Percentiles rank a stretch among this genome's conserved stretches.
These are phyloP conservation scores for Neonectria sp. DNA, from an alignment of 2,329 filamentous ascomycete species.

Conservation along the genomic window DNA sequence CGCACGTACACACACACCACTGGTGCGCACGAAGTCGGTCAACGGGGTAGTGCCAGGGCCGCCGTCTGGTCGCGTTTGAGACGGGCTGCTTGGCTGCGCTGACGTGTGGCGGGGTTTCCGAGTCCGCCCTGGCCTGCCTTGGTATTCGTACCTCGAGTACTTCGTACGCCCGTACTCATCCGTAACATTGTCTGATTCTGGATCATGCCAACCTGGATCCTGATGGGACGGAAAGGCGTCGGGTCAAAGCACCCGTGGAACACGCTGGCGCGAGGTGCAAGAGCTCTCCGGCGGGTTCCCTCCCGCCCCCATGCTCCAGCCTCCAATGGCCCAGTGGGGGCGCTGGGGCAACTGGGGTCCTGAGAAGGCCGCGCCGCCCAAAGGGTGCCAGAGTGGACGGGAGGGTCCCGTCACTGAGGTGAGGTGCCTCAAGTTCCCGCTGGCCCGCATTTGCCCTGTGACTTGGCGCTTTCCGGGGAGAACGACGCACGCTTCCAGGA, in stretches of 20 bases:
- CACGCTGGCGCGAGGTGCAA: background rate
- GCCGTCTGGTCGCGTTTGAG: conserved; percentile 12
- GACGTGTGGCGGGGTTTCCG: conserved; percentile 26
- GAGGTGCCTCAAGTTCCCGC: conserved; percentile 26
- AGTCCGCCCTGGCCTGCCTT: conserved; percentile 1
- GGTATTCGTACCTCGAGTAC: background rate
- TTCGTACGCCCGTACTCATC: background rate
- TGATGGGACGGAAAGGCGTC: background rate
- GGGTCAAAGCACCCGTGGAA: background rate
- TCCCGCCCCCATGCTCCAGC: background rate
- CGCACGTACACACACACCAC: conserved; percentile 29
- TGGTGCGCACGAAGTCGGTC: conserved; percentile 21
- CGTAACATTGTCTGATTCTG: conserved; percentile 36
- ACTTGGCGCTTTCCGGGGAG: conserved; percentile 25
- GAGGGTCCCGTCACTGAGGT: conserved; percentile 9
- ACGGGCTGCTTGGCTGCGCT: conserved; percentile 13
- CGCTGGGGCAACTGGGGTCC: conserved; percentile 6
- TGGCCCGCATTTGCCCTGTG: conserved; percentile 22
- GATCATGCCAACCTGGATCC: conserved; percentile 32
- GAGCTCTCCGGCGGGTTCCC: conserved; percentile 1
- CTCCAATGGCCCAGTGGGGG: background rate
- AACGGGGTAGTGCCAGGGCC: conserved; percentile 13
- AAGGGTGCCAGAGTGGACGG: background rate
- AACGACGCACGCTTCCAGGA: conserved; percentile 11
- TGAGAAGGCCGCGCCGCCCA: conserved; percentile 32